These are phyloP conservation scores for Trichoderma reesei DNA, from an alignment of 495 filamentous ascomycete species.

Conservation along the genomic window DNA sequence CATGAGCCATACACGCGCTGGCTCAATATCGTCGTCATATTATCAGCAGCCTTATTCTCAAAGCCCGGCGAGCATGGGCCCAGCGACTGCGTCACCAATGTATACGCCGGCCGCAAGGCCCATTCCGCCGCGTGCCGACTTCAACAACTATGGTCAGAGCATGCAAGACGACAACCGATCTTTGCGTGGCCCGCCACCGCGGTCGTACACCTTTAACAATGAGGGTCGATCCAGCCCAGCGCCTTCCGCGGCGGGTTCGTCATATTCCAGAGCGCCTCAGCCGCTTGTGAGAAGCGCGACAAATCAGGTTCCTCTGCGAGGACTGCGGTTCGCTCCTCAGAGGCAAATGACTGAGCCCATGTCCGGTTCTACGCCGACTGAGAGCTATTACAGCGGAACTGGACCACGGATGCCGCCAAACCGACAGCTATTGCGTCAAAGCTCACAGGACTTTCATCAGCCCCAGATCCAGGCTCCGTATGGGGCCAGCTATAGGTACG, in stretches of 20 bases:
- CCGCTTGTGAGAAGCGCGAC: conserved; percentile 28
- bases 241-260: conserved; percentile 18
- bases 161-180: background rate
- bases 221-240: conserved; percentile 31
- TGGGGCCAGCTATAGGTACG: conserved; percentile 20
- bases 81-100: background rate
- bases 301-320: conserved; percentile 25
- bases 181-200: conserved; percentile 9
- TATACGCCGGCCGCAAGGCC: background rate
- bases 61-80: conserved; percentile 3
- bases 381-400: conserved; percentile 14
- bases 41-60: conserved; percentile 20
- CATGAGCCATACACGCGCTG: background rate
- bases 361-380: conserved; percentile 13
- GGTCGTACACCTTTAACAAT: conserved; percentile 8
- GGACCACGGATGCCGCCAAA: conserved; percentile 19
- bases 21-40: conserved; percentile 10
- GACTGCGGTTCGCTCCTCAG: conserved; percentile 29
- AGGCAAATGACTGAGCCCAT: conserved; percentile 44
- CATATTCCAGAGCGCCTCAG: background rate
- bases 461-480: conserved; percentile 11
- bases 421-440: conserved; percentile 12
- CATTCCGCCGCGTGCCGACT: background rate
- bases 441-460: conserved; percentile 16
- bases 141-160: background rate